Evolutionary conservation across 2,329 filamentous ascomycete species (phyloP), one percentile per base, ranked within the genome.

Genomic region (Arachnomyces sp.): DNA sequence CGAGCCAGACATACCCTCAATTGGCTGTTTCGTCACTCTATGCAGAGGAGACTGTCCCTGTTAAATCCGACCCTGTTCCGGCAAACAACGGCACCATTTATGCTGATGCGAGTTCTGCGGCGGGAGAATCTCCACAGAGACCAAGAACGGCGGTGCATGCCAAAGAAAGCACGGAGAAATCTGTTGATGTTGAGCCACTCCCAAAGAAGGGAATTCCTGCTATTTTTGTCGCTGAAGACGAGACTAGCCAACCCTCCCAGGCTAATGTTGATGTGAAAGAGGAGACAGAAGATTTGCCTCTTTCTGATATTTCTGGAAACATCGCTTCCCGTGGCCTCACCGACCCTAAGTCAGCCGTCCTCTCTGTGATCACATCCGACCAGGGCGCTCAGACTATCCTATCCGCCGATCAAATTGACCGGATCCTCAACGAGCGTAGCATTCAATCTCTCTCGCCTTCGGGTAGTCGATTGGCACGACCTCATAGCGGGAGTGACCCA

Each of bases 301-400:
- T 85, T 52, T 76, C 70, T 56, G 76, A 81, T 52, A 69, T 83
- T 9, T 78, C 80, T n/a, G 66, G 67, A 39, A 84, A 84, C 53
- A 62, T 70, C 34, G 46, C 56, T 18, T 47, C 54, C 17, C 53
- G 54, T 16, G 55, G 56, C 32, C 36, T 47, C 17, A 54, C 38
- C 40, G 45, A 49, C n/a, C 47, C 43, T 15, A 52, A 51, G 13
- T 51, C n/a, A n/a, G n/a, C n/a, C n/a, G n/a, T n/a, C n/a, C n/a
- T 44, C 52, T 59, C 57, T 15, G 46, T 66, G 31, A 60, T 66
- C 40, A 82, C 73, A 45, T 67, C 72, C 14, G 86, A 94, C 52
- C 82, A 84, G 49, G 77, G 81, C 39, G 83, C 84, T 11, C 90
- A 95, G 64, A 95, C 89, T 16, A 73, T 82, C 30, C 70, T 95